phyloP scores from a whole-genome alignment of 1,139 yeast genomes.

The Trichomonascaceae sp. region DNA sequence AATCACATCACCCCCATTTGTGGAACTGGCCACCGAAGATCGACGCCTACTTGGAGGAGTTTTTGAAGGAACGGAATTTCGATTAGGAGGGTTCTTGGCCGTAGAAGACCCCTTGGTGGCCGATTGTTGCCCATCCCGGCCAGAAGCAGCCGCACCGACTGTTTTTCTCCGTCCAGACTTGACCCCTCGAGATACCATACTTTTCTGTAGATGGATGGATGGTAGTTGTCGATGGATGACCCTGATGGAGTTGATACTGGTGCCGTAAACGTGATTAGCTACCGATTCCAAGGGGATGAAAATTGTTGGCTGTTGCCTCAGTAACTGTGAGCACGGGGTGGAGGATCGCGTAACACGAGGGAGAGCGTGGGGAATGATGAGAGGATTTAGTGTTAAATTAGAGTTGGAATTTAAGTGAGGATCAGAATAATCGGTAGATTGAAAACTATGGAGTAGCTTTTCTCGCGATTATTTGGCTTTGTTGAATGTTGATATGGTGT shows the following conservation, averaged over 20 bases:
- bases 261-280: neutral
- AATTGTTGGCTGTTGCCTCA: neutral
- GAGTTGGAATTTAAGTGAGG: no score
- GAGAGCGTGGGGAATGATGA: neutral
- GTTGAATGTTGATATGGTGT: neutral
- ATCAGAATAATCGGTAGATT: no score
- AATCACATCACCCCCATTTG: neutral
- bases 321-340: neutral
- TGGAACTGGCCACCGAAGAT: neutral
- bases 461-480: neutral
- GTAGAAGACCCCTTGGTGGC: conserved; percentile 4
- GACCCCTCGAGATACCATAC: conserved; percentile 8
- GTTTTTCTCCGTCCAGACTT: conserved; percentile 2
- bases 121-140: neutral
- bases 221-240: neutral
- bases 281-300: neutral
- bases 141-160: conserved; percentile 1
- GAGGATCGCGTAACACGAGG: neutral
- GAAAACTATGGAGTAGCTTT: neutral
- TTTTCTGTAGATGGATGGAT: conserved; percentile 1
- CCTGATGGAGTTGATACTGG: neutral
- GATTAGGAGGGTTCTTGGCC: neutral
- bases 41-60: neutral
- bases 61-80: neutral
- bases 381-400: no score